Conservation (phyloP, 1,139 yeast species). For the Lodderomyces oxycetoniae region DNA sequence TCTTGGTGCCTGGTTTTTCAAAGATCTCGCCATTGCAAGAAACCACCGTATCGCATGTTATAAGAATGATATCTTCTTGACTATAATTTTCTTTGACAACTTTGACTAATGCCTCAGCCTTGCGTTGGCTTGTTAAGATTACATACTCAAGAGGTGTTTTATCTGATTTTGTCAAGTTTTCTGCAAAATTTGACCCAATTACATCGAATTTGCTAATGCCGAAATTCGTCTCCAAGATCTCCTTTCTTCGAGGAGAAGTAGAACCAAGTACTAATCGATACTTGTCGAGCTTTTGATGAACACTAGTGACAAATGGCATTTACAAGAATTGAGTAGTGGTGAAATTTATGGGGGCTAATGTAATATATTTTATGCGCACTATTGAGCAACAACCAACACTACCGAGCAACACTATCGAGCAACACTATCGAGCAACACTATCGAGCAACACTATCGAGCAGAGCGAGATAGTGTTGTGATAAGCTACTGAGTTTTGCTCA, state of each 20-base stretch:
- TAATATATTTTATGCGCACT: too few relatives aligned
- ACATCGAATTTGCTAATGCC: constrained; percentile 47
- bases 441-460: too few relatives aligned
- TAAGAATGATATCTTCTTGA: constrained; percentile 22
- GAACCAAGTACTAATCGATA: constrained; percentile 66
- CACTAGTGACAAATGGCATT: constrained; percentile 17
- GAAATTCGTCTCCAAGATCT: constrained; percentile 56
- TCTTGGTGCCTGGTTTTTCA: constrained; percentile 68
- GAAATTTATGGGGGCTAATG: too few relatives aligned
- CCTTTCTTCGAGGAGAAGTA: constrained; percentile 73
- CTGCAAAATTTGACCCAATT: constrained; percentile 62
- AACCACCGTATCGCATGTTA: constrained; percentile 88
- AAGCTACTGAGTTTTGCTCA: too few relatives aligned
- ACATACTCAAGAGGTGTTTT: constrained; percentile 61
- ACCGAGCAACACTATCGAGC: too few relatives aligned
- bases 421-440: too few relatives aligned
- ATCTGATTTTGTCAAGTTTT: constrained; percentile 56
- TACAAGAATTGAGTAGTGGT: too few relatives aligned
- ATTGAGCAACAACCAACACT: too few relatives aligned
- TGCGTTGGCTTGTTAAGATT: constrained; percentile 59
- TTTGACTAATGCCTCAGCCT: constrained; percentile 49
- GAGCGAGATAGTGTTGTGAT: too few relatives aligned
- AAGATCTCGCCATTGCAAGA: constrained; percentile 54
- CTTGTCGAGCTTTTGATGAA: constrained; percentile 23
- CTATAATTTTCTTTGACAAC: constrained; percentile 16